Conservation (phyloP, 2,329 filamentous ascomycete genomes). For the Aspergillus pseudoglaucus region DNA sequence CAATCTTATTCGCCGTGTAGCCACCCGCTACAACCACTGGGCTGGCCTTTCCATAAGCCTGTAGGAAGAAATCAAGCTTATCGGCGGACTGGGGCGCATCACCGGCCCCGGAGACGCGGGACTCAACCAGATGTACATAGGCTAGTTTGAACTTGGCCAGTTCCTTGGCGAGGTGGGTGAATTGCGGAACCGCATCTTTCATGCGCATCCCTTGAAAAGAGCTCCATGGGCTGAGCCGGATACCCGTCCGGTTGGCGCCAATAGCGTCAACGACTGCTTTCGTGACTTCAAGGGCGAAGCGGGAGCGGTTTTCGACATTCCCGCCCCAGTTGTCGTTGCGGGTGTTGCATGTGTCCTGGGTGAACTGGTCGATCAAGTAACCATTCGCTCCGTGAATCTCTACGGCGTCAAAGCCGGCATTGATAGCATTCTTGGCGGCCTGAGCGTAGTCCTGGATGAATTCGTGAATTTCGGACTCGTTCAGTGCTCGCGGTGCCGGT, state of each 20-base stretch:
- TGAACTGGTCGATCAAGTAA: background rate
- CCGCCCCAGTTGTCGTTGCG: background rate
- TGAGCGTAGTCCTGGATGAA: background rate
- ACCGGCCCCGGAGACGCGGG: background rate
- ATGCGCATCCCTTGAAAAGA: background rate
- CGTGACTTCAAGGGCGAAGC: background rate
- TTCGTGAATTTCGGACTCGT: constrained; percentile 30
- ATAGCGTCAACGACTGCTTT: background rate
- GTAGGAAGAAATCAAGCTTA: background rate
- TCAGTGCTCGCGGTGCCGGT: constrained; percentile 50
- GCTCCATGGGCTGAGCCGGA: background rate
- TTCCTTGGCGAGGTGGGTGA: background rate
- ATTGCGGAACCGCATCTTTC: background rate
- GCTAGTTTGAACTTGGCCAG: background rate
- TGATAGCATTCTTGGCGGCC: background rate
- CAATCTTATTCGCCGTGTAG: background rate
- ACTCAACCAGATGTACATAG: background rate
- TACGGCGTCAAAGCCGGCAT: background rate
- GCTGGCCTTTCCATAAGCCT: background rate
- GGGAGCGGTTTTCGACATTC: background rate
- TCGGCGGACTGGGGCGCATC: background rate
- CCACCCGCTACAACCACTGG: background rate
- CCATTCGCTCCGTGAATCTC: background rate
- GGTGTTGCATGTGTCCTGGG: background rate
- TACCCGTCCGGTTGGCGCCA: background rate